phyloP scores from a whole-genome alignment of 495 filamentous ascomycete species.

The Penicillium argentinense region DNA sequence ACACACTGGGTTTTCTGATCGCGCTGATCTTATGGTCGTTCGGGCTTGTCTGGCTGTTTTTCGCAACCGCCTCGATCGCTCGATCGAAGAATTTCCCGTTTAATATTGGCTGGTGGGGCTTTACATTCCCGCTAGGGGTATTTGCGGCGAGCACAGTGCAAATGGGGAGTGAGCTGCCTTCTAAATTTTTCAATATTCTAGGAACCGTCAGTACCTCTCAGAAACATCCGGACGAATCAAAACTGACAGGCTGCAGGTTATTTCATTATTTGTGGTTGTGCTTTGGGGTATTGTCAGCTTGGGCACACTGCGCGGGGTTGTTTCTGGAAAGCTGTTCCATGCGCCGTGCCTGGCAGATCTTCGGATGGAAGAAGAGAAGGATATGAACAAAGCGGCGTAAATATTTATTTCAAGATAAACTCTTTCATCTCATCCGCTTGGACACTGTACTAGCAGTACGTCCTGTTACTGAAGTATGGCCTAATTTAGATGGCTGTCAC shows the following conservation, averaged over 20 bases:
- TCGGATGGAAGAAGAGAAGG: conserved; percentile 20
- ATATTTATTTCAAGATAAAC: background rate
- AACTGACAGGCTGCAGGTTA: conserved; percentile 29
- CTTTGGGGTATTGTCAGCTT: conserved; percentile 53
- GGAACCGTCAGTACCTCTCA: conserved; percentile 37
- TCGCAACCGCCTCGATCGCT: conserved; percentile 45
- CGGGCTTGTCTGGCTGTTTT: conserved; percentile 61
- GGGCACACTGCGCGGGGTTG: conserved; percentile 42
- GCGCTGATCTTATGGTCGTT: conserved; percentile 62
- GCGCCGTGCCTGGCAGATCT: conserved; percentile 54
- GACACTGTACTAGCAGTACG: too few relatives aligned
- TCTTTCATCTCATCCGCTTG: too few relatives aligned
- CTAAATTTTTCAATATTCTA: conserved; percentile 54
- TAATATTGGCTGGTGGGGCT: conserved; percentile 70
- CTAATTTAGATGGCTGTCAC: too few relatives aligned
- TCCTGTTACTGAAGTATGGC: too few relatives aligned
- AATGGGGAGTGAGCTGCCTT: conserved; percentile 51
- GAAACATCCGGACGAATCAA: background rate
- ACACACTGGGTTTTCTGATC: conserved; percentile 51
- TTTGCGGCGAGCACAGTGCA: conserved; percentile 50
- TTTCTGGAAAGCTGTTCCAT: conserved; percentile 48
- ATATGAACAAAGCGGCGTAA: conserved; percentile 19
- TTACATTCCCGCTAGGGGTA: conserved; percentile 62
- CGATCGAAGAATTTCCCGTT: conserved; percentile 54
- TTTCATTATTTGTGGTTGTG: conserved; percentile 46